Evolutionary conservation across 805 yeast genomes (phyloP).

Genomic region (Zygotorulaspora danielsina): DNA sequence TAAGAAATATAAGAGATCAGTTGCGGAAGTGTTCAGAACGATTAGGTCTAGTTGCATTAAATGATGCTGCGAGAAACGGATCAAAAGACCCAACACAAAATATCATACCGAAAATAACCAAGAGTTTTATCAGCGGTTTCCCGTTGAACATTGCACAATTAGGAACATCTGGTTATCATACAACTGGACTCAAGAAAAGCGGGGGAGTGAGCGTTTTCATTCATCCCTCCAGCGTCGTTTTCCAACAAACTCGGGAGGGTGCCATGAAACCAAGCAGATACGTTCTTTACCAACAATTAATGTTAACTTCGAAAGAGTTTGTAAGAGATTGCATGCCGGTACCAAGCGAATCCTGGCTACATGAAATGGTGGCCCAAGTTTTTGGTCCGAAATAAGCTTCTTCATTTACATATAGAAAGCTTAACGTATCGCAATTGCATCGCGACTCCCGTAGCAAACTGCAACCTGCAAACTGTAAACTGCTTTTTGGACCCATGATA

Average conservation of each 20-base stretch:
- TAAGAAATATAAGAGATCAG: slow-evolving; percentile 67
- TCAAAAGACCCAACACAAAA: slow-evolving; percentile 2
- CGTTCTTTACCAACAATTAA: slow-evolving; percentile 76
- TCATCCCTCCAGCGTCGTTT: slow-evolving; percentile 82
- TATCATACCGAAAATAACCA: slow-evolving; percentile 15
- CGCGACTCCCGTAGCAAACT: no score
- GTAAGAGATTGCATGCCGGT: slow-evolving; percentile 77
- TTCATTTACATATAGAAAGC: no score
- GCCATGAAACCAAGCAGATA: slow-evolving; percentile 69
- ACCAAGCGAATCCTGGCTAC: slow-evolving; percentile 65
- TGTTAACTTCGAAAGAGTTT: slow-evolving; percentile 80
- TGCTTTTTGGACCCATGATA: no score
- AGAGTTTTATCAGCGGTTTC: slow-evolving; percentile 33
- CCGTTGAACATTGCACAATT: slow-evolving; percentile 33
- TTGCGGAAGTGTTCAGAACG: slow-evolving; percentile 52
- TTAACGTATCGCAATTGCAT: no score
- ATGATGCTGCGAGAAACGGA: slow-evolving; percentile 14
- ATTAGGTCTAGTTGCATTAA: slow-evolving; percentile 25
- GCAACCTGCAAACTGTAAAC: no score
- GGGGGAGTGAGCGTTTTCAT: slow-evolving; percentile 69
- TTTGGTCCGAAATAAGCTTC: slow-evolving; percentile 11
- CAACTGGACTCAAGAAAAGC: slow-evolving; percentile 35
- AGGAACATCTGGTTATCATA: slow-evolving; percentile 30
- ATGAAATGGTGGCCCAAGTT: slow-evolving; percentile 68
- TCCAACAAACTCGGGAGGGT: slow-evolving; percentile 33